phyloP scores from a whole-genome alignment of 768 basidiomycete species.

The Pisolithus orientalis region DNA sequence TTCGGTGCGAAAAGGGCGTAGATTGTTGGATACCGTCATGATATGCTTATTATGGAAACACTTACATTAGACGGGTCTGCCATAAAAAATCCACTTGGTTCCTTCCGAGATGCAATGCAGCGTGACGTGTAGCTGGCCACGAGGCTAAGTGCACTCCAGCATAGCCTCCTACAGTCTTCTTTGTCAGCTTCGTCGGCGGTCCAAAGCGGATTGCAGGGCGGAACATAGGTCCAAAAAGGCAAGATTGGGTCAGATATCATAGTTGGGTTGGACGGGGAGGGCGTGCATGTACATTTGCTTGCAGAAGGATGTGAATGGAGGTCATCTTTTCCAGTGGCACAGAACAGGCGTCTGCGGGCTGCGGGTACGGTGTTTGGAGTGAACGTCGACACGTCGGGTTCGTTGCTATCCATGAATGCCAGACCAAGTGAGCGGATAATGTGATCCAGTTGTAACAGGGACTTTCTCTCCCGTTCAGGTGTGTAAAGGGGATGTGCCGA shows the following conservation, averaged over 20 bases:
- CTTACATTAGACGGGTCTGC: conserved; percentile 64
- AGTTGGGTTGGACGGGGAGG: conserved; percentile 29
- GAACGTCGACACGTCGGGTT: conserved; percentile 49
- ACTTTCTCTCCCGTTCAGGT: conserved; percentile 43
- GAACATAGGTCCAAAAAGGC: conserved; percentile 40
- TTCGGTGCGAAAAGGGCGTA: conserved; percentile 1
- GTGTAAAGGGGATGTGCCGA: conserved; percentile 66
- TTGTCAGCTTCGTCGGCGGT: conserved; percentile 45
- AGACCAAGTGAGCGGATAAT: conserved; percentile 54
- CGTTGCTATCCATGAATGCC: conserved; percentile 49
- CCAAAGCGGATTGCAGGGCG: conserved; percentile 63
- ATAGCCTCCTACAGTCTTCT: conserved; percentile 70
- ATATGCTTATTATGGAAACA: conserved; percentile 7
- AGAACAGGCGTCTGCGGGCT: conserved; percentile 30
- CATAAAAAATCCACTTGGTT: conserved; percentile 51
- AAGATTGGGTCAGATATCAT: conserved; percentile 30
- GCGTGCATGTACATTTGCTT: conserved; percentile 44
- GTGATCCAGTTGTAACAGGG: conserved; percentile 56
- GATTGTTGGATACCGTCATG: background rate
- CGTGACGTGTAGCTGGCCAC: conserved; percentile 63
- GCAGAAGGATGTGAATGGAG: conserved; percentile 20
- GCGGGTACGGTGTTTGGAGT: conserved; percentile 45
- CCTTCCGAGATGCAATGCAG: conserved; percentile 58
- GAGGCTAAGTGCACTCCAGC: conserved; percentile 69
- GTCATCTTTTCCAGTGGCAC: conserved; percentile 20